Evolutionary conservation across 306 rosid genomes (phyloP).

Genomic region (Cicer cuneatum): DNA sequence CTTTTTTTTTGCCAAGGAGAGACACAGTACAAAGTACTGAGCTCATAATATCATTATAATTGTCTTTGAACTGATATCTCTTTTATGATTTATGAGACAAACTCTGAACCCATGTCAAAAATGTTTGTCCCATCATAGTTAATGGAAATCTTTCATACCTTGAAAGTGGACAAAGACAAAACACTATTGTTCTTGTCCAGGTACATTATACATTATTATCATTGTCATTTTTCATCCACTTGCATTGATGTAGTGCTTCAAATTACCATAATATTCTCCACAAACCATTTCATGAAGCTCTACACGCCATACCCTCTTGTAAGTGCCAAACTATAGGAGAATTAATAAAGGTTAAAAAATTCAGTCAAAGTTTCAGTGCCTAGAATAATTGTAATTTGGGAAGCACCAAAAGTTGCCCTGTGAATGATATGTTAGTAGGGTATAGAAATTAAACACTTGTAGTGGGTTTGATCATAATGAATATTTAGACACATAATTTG

Average conservation of each 20-base stretch:
- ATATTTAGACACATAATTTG: no score
- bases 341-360: conserved; percentile 3
- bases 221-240: conserved; percentile 47
- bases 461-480: conserved; percentile 59
- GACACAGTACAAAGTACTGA: conserved; percentile 42
- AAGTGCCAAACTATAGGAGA: not conserved
- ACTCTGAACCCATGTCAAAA: conserved; percentile 44
- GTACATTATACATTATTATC: conserved; percentile 13
- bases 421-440: conserved; percentile 34
- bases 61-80: conserved; percentile 37
- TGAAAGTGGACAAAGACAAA: conserved; percentile 42
- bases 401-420: conserved; percentile 35
- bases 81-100: conserved; percentile 40
- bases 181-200: conserved; percentile 32
- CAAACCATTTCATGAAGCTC: conserved; percentile 10
- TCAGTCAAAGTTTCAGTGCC: conserved; percentile 39
- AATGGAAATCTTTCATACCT: conserved; percentile 45
- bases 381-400: conserved; percentile 41
- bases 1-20: not conserved
- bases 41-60: conserved; percentile 36
- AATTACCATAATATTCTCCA: conserved; percentile 26
- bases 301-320: conserved; percentile 18
- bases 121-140: conserved; percentile 47
- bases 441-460: conserved; percentile 39
- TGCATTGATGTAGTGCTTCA: conserved; percentile 38